These are phyloP conservation scores for Dendrothele bispora DNA, from an alignment of 768 basidiomycete species.

Conservation along the genomic window DNA sequence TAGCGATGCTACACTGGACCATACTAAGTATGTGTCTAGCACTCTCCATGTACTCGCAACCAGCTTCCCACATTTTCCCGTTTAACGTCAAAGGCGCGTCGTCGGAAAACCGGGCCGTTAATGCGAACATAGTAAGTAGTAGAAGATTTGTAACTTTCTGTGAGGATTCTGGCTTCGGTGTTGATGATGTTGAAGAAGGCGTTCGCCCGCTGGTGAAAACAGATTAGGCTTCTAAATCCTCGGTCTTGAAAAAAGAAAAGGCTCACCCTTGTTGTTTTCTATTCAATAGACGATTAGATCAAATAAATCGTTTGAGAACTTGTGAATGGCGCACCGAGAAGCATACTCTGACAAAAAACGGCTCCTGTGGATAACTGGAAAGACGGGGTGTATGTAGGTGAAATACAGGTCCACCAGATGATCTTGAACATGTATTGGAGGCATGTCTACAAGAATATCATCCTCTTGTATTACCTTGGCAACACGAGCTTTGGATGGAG, in stretches of 20 bases:
- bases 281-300: not conserved
- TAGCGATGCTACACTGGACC: slow-evolving; percentile 13
- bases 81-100: slow-evolving; percentile 44
- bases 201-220: not conserved
- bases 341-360: slow-evolving; percentile 68
- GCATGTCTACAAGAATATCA: slow-evolving; percentile 49
- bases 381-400: slow-evolving; percentile 79
- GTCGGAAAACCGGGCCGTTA: slow-evolving; percentile 71
- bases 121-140: slow-evolving; percentile 78
- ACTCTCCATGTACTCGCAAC: slow-evolving; percentile 59
- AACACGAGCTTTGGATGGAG: slow-evolving; percentile 47
- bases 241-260: not conserved
- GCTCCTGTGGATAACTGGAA: slow-evolving; percentile 76
- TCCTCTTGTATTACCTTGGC: slow-evolving; percentile 41
- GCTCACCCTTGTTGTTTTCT: slow-evolving; percentile 11
- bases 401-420: slow-evolving; percentile 76
- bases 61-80: slow-evolving; percentile 72
- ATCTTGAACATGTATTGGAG: slow-evolving; percentile 62
- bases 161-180: slow-evolving; percentile 50
- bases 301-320: not conserved
- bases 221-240: slow-evolving; percentile 27
- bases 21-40: slow-evolving; percentile 67
- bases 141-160: slow-evolving; percentile 69
- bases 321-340: slow-evolving; percentile 37
- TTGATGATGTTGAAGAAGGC: slow-evolving; percentile 29